These are phyloP conservation scores for Ceriops zippeliana DNA, from an alignment of 345 rosid genomes.

Conservation along the genomic window DNA sequence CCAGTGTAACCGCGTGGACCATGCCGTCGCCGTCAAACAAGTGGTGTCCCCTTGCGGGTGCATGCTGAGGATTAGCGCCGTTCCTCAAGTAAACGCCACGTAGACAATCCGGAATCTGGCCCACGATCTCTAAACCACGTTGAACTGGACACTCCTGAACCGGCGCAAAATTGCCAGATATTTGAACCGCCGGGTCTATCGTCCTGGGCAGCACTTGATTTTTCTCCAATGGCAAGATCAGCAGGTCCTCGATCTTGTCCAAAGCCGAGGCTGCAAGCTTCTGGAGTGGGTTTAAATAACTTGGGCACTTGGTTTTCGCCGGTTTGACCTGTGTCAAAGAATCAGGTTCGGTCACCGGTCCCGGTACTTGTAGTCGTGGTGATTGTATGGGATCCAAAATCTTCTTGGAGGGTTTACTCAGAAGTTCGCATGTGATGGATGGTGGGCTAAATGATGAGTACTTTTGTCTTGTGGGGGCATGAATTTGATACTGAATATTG, in stretches of 20 bases:
- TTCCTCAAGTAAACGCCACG: constrained; percentile 62
- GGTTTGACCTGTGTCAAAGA: neutral
- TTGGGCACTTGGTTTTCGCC: constrained; percentile 1
- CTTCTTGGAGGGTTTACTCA: constrained; percentile 25
- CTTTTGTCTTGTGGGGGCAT: neutral
- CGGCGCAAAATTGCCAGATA: constrained; percentile 69
- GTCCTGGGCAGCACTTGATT: constrained; percentile 27
- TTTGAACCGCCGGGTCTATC: constrained; percentile 45
- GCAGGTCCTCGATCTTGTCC: constrained; percentile 36
- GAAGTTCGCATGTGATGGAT: constrained; percentile 19
- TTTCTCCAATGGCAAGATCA: constrained; percentile 32
- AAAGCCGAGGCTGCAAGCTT: constrained; percentile 33
- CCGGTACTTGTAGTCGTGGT: neutral
- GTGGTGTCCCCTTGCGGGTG: constrained; percentile 64
- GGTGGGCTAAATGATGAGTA: constrained; percentile 1
- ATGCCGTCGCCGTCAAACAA: constrained; percentile 85
- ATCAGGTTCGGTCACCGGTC: neutral
- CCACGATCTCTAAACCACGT: constrained; percentile 44
- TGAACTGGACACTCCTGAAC: constrained; percentile 64
- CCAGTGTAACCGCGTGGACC: constrained; percentile 68
- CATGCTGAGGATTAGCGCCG: constrained; percentile 66
- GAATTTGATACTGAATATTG: neutral
- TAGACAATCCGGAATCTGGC: constrained; percentile 50
- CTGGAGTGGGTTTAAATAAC: constrained; percentile 34
- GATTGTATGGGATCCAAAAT: neutral